phyloP scores from a whole-genome alignment of 129 eudicot species.

The Rutidosis leptorrhynchoides region DNA sequence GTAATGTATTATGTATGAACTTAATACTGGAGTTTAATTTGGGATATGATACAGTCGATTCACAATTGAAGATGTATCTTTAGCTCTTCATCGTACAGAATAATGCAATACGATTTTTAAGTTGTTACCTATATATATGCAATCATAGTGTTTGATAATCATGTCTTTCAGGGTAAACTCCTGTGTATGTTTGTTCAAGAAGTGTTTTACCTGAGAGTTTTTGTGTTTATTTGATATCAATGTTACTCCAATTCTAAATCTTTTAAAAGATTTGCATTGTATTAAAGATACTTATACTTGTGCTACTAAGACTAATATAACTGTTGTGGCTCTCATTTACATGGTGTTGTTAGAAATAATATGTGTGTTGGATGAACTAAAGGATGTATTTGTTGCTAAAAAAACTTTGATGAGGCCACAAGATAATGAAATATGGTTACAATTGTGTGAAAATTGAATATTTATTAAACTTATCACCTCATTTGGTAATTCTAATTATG shows the following conservation, averaged over 20 bases:
- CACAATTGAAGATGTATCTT: neutral
- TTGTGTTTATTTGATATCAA: too few species aligned
- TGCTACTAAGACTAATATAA: too few species aligned
- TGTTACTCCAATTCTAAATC: too few species aligned
- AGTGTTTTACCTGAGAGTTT: too few species aligned
- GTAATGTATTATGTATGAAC: neutral
- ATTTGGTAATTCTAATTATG: neutral
- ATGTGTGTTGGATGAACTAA: neutral
- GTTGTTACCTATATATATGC: neutral
- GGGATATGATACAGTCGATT: slow-evolving; percentile 9
- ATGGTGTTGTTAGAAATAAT: neutral
- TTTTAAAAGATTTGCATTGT: neutral
- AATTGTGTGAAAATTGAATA: neutral
- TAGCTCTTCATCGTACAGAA: neutral
- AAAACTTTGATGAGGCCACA: neutral
- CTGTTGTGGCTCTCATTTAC: neutral
- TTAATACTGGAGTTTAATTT: neutral
- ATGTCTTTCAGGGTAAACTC: too few species aligned
- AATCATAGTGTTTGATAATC: neutral
- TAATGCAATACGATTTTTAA: too few species aligned
- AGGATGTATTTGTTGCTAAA: neutral
- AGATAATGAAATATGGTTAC: neutral
- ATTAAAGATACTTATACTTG: neutral
- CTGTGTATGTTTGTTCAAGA: too few species aligned
- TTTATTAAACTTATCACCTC: neutral